These are phyloP conservation scores for Endothia cerciana DNA, from an alignment of 2,329 filamentous ascomycete species.

Conservation along the genomic window DNA sequence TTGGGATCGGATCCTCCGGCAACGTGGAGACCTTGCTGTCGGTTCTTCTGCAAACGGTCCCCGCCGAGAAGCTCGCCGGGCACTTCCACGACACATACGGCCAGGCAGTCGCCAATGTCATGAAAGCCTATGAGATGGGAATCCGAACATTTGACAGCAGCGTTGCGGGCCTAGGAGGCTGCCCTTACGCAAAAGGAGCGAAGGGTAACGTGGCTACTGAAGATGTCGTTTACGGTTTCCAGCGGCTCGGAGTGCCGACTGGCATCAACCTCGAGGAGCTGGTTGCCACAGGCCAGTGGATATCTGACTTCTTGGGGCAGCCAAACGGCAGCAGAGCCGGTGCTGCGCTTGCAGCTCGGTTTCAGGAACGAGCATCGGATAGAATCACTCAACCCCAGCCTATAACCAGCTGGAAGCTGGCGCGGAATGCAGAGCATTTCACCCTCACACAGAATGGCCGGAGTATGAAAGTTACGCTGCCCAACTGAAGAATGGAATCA, in stretches of 20 bases:
- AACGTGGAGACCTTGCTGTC: conserved; percentile 51
- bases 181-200: conserved; percentile 69
- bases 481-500: background rate
- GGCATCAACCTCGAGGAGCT: conserved; percentile 3
- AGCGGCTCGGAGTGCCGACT: background rate
- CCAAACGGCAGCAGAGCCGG: conserved; percentile 5
- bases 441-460: background rate
- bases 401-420: background rate
- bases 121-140: conserved; percentile 65
- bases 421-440: background rate
- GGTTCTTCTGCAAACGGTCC: conserved; percentile 40
- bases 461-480: background rate
- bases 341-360: background rate
- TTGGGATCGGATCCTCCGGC: conserved; percentile 44
- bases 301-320: background rate
- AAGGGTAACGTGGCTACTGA: conserved; percentile 40
- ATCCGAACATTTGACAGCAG: conserved; percentile 69
- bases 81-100: conserved; percentile 78
- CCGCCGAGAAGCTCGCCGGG: conserved; percentile 60
- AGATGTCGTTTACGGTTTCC: conserved; percentile 1
- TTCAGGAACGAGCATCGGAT: background rate
- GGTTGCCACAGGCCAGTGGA: conserved; percentile 1
- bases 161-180: conserved; percentile 69
- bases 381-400: background rate
- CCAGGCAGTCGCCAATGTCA: conserved; percentile 67